Conservation (phyloP, 1,284 basidiomycete genomes). For the Athelia psychrophila region DNA sequence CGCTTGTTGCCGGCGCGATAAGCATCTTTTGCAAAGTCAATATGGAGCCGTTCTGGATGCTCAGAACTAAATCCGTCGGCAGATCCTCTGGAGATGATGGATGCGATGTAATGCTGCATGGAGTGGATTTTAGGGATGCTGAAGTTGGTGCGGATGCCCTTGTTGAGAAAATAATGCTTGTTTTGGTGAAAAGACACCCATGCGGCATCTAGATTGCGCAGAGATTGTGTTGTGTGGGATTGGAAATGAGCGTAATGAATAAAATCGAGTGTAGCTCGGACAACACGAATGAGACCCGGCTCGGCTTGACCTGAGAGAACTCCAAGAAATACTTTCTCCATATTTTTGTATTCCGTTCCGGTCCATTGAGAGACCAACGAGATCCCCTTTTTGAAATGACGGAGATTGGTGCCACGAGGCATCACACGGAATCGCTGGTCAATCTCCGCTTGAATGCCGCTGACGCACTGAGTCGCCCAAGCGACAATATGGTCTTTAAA, state of each 20-base stretch:
- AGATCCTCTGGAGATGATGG: constrained; percentile 14
- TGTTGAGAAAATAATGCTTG: constrained; percentile 22
- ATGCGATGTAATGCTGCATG: constrained; percentile 19
- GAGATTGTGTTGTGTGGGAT: constrained; percentile 13
- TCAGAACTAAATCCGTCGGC: constrained; percentile 25
- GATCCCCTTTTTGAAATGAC: constrained; percentile 21
- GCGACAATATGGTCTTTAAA: constrained; percentile 24
- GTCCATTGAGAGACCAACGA: constrained; percentile 24
- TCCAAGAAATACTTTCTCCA: constrained; percentile 21
- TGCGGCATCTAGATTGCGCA: constrained; percentile 7
- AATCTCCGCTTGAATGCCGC: neutral
- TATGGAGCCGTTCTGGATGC: constrained; percentile 23
- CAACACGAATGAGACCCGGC: constrained; percentile 8
- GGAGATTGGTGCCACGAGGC: constrained; percentile 7
- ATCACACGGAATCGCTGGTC: neutral
- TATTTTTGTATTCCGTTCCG: constrained; percentile 23
- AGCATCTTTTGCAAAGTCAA: constrained; percentile 23
- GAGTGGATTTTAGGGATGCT: constrained; percentile 27
- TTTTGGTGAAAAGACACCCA: constrained; percentile 18
- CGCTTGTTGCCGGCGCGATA: constrained; percentile 20
- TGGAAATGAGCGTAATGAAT: constrained; percentile 19
- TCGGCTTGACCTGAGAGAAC: constrained; percentile 10
- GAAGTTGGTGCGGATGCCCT: constrained; percentile 20
- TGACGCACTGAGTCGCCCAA: constrained; percentile 12
- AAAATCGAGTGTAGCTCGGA: constrained; percentile 23